Base-by-base conservation (phyloP, 2,329 filamentous ascomycete genomes). In the Fusarium abutilonis region DNA sequence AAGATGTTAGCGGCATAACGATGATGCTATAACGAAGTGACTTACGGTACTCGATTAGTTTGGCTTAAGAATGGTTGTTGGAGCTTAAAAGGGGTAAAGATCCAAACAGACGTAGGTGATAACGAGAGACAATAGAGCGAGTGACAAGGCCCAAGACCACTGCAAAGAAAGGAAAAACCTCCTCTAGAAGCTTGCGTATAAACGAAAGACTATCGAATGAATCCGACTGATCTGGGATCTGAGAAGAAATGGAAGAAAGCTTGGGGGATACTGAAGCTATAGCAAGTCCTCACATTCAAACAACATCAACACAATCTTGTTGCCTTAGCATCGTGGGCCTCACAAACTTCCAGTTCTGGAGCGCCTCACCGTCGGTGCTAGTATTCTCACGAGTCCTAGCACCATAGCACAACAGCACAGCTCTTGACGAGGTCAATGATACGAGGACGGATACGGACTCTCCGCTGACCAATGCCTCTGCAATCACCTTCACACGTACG, bases 181-280 rank as follows among this genome's bases (percentile, higher is more conserved):
- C 45, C 42, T 46, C 52, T 35, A 32, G 49, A 36, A 38, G 46
- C 34, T 28, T 2, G 13, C 15, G 48, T 28, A 29, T 23, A 40
- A 43, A 28, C 10, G 21, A 53, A 13, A 38, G 35, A 52, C 53
- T 54, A 66, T 56, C 59, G 61, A 69, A 43, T 40, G 67, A 61
- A 36, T n/a, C 35, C 41, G 26, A 43, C 26, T 51, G 31, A 43
- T 9, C 13, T 34, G 54, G 55, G 40, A 19, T 8, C n/a, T 9
- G 56, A 52, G 29, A 34, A 44, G 15, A 43, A 28, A 36, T 19
- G 17, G 35, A 23, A 17, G 47, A 54, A 32, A 14, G 4, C 31
- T n/a, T 64, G 67, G 67, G 60, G 61, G 42, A 40, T 26, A 58
- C 39, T 48, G 68, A 67, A 67, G 66, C 68, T 70, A 70, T 70